phyloP scores from a whole-genome alignment of 805 yeast genomes.

The Ogataea saltuana region DNA sequence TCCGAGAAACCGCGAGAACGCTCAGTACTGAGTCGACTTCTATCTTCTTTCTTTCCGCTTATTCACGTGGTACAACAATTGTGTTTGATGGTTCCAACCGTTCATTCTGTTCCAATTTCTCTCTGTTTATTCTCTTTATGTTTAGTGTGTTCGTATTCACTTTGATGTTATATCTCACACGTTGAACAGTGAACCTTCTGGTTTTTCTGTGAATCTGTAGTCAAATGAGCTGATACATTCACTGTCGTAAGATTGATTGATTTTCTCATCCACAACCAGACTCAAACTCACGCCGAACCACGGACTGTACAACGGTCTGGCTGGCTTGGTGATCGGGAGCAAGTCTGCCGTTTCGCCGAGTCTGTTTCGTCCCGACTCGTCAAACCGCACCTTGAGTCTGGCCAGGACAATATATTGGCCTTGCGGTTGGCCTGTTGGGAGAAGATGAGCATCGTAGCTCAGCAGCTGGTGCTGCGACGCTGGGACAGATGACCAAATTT shows the following conservation, averaged over 20 bases:
- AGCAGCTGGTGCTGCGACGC: slow-evolving; percentile 61
- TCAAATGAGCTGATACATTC: slow-evolving; percentile 61
- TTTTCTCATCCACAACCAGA: slow-evolving; percentile 57
- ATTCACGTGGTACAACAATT: too few relatives aligned
- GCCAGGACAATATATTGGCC: slow-evolving; percentile 42
- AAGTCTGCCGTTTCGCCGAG: slow-evolving; percentile 65
- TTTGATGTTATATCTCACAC: slow-evolving; percentile 10
- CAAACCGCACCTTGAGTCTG: slow-evolving; percentile 65
- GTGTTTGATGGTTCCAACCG: too few relatives aligned
- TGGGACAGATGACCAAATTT: slow-evolving; percentile 58
- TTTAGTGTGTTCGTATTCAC: neutral
- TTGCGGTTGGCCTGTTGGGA: slow-evolving; percentile 41
- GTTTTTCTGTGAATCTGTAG: slow-evolving; percentile 65
- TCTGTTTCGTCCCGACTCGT: slow-evolving; percentile 70
- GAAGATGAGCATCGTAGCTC: slow-evolving; percentile 65
- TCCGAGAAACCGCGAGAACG: too few relatives aligned
- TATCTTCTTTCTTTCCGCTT: slow-evolving; percentile 6
- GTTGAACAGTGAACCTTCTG: slow-evolving; percentile 47
- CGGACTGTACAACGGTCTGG: slow-evolving; percentile 64
- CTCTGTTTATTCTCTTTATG: neutral
- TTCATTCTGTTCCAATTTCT: too few relatives aligned
- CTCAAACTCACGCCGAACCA: slow-evolving; percentile 68
- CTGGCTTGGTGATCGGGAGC: slow-evolving; percentile 29
- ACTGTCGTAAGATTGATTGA: slow-evolving; percentile 36
- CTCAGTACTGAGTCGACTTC: too few relatives aligned